Conservation (phyloP, 306 rosid species). For the Prunus mume region DNA sequence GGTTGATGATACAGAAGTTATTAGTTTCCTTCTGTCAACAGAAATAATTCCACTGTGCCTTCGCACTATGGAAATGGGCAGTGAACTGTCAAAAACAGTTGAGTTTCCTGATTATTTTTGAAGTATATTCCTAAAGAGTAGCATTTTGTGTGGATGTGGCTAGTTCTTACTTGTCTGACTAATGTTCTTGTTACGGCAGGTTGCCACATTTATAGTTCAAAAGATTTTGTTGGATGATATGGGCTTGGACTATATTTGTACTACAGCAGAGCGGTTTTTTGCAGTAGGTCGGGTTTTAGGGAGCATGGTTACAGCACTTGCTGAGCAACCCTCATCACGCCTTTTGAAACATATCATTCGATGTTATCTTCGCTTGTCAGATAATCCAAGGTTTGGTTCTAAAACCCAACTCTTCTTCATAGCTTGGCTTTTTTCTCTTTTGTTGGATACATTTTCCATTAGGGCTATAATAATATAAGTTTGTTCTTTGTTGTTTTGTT, state of each 20-base stretch:
- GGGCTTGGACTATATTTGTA: conserved; percentile 76
- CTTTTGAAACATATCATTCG: conserved; percentile 66
- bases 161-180: conserved; percentile 29
- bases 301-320: conserved; percentile 54
- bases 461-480: not conserved
- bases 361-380: conserved; percentile 73
- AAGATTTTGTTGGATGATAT: conserved; percentile 72
- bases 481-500: conserved; percentile 5
- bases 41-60: conserved; percentile 84
- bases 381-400: conserved; percentile 56
- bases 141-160: not conserved
- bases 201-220: conserved; percentile 80
- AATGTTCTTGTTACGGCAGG: conserved; percentile 44
- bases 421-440: not conserved
- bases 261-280: conserved; percentile 64
- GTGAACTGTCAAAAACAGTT: conserved; percentile 81
- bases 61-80: conserved; percentile 90
- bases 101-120: conserved; percentile 38
- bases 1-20: conserved; percentile 80
- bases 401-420: not conserved
- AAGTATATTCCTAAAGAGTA: not conserved
- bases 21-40: conserved; percentile 77
- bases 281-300: conserved; percentile 66
- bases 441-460: not conserved
- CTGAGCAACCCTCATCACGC: conserved; percentile 74